phyloP scores from a whole-genome alignment of 192 early-diverging fungal species.

The Rhizophagus sp. region DNA sequence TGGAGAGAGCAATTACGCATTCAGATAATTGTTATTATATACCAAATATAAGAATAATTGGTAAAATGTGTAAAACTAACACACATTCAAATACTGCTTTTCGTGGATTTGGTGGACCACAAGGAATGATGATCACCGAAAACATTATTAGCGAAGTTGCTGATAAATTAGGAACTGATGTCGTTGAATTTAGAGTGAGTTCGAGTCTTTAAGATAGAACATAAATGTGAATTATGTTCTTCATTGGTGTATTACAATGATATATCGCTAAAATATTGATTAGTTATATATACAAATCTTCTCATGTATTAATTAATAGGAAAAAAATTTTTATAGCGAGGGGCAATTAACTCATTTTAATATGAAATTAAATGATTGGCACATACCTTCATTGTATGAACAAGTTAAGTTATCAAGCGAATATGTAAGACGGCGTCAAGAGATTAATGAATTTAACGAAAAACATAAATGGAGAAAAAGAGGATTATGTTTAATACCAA shows the following conservation, averaged over 20 bases:
- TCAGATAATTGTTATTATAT: constrained; percentile 81
- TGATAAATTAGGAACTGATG: constrained; percentile 60
- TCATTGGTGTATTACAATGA: no score
- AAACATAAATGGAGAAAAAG: constrained; percentile 74
- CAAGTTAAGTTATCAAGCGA: constrained; percentile 60
- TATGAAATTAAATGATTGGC: constrained; percentile 69
- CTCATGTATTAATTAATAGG: constrained; percentile 7
- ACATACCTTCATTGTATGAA: constrained; percentile 67
- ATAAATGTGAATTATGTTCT: no score
- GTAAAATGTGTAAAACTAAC: constrained; percentile 80
- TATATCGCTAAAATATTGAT: no score
- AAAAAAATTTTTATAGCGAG: constrained; percentile 70
- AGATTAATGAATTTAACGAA: constrained; percentile 71
- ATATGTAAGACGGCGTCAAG: constrained; percentile 52
- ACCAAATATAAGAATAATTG: constrained; percentile 64
- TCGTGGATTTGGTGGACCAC: constrained; percentile 83
- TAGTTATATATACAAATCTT: no score
- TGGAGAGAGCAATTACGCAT: constrained; percentile 76
- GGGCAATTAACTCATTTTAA: constrained; percentile 73
- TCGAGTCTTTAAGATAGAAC: not conserved
- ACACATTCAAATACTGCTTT: constrained; percentile 85
- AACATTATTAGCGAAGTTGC: constrained; percentile 79
- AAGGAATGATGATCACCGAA: constrained; percentile 83
- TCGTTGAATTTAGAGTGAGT: constrained; percentile 56
- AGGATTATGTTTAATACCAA: constrained; percentile 76